Evolutionary conservation across 139 green algal species (phyloP).

Genomic region (Ettlia oleoabundans): DNA sequence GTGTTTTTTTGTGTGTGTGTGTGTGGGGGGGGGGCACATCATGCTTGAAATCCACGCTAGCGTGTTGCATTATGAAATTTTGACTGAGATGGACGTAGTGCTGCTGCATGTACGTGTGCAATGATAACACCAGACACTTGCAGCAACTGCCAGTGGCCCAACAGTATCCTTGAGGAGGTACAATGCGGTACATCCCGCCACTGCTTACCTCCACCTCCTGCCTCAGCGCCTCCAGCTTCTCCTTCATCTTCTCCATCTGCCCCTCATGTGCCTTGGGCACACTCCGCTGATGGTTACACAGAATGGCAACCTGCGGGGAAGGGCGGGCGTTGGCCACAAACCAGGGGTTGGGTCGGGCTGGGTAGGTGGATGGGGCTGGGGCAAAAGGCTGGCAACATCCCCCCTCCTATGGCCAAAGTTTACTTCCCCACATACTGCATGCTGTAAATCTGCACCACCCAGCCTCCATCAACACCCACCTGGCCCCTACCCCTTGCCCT

Average conservation of each 20-base stretch:
- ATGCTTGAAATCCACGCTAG: no score
- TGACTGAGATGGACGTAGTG: no score
- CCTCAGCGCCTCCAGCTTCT: constrained; percentile 65
- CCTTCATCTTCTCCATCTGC: constrained; percentile 85
- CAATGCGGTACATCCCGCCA: neutral
- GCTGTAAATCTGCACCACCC: neutral
- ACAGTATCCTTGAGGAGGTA: neutral
- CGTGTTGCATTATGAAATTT: no score
- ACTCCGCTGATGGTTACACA: constrained; percentile 98
- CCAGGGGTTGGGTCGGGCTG: neutral
- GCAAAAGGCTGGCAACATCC: no score
- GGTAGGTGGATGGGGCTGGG: neutral
- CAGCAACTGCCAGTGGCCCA: no score
- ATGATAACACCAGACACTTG: no score
- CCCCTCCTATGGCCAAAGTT: no score
- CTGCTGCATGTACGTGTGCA: no score
- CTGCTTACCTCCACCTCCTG: constrained; percentile 38
- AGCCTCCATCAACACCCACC: neutral
- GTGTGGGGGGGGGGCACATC: no score
- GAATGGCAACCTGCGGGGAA: constrained; percentile 88
- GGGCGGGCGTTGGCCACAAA: neutral
- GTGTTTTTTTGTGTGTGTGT: no score
- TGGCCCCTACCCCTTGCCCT: neutral
- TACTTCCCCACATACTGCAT: no score
- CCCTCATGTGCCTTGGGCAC: constrained; percentile 87